Evolutionary conservation across 495 filamentous ascomycete species (phyloP).

Genomic region (Melanomma pulvis-pyrius): DNA sequence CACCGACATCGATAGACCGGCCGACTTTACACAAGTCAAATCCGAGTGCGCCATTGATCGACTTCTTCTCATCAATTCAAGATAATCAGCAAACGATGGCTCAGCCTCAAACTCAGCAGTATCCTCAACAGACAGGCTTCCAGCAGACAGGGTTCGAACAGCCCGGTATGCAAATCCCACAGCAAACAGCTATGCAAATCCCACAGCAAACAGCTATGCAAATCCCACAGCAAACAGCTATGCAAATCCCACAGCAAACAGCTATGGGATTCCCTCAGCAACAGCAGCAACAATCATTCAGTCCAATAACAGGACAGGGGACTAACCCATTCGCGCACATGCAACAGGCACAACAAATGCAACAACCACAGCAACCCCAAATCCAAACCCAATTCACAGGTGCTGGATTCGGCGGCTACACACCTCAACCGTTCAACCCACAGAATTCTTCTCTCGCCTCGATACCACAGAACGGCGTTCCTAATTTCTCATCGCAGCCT

Average conservation of each 20-base stretch:
- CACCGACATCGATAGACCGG: slow-evolving; percentile 47
- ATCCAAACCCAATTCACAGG: slow-evolving; percentile 70
- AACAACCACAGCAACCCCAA: slow-evolving; percentile 42
- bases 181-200: slow-evolving; percentile 49
- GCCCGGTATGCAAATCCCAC: slow-evolving; percentile 36
- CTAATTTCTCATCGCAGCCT: slow-evolving; percentile 53
- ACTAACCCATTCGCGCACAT: slow-evolving; percentile 60
- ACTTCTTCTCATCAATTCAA: slow-evolving; percentile 98
- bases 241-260: slow-evolving; percentile 53
- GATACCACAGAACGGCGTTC: slow-evolving; percentile 68
- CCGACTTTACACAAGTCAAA: slow-evolving; percentile 36
- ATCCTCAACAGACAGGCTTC: slow-evolving; percentile 51
- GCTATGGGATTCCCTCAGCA: slow-evolving; percentile 44
- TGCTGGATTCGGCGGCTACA: slow-evolving; percentile 85
- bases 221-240: slow-evolving; percentile 37
- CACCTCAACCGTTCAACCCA: slow-evolving; percentile 43
- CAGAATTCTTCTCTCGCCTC: slow-evolving; percentile 53
- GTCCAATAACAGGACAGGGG: slow-evolving; percentile 38
- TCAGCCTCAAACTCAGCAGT: slow-evolving; percentile 48
- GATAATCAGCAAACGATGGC: slow-evolving; percentile 81
- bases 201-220: slow-evolving; percentile 50
- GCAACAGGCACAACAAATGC: slow-evolving; percentile 52
- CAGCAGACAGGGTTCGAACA: slow-evolving; percentile 41
- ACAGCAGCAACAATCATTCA: slow-evolving; percentile 51
- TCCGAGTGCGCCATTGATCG: slow-evolving; percentile 62